These are phyloP conservation scores for Dothideomycetes sp. DNA, from an alignment of 2,329 filamentous ascomycete genomes.

Conservation along the genomic window DNA sequence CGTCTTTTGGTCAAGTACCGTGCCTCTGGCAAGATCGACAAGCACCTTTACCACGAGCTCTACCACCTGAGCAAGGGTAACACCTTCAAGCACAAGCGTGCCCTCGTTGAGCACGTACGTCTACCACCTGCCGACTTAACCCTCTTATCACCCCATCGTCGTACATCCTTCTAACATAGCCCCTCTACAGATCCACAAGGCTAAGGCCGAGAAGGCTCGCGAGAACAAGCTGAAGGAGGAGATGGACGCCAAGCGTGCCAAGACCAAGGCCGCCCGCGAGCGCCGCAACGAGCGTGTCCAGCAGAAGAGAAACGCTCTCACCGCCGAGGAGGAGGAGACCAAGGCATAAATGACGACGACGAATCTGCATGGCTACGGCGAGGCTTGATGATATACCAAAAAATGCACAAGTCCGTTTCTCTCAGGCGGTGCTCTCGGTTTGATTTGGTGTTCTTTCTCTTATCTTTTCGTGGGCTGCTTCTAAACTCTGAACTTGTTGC, in stretches of 20 bases:
- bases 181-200: slow-evolving; percentile 87
- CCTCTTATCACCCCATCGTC: slow-evolving; percentile 25
- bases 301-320: slow-evolving; percentile 81
- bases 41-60: slow-evolving; percentile 99
- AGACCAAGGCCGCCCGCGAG: slow-evolving; percentile 99
- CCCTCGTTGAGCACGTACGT: slow-evolving; percentile 99
- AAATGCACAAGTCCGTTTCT: slow-evolving; percentile 14
- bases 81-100: slow-evolving; percentile 99
- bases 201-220: slow-evolving; percentile 98
- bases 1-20: slow-evolving; percentile 99
- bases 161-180: slow-evolving; percentile 16
- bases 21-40: slow-evolving; percentile 99
- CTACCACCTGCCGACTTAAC: slow-evolving; percentile 17
- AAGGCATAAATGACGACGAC: slow-evolving; percentile 17
- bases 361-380: slow-evolving; percentile 7
- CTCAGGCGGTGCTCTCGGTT: slow-evolving; percentile 14
- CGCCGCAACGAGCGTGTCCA: slow-evolving; percentile 86
- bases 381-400: slow-evolving; percentile 14
- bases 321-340: slow-evolving; percentile 56
- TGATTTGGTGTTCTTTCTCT: slow-evolving; percentile 12
- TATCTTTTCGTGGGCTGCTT: slow-evolving; percentile 9
- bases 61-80: slow-evolving; percentile 99
- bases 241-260: slow-evolving; percentile 76
- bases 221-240: slow-evolving; percentile 95
- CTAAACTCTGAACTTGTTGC: slow-evolving; percentile 7